Evolutionary conservation across 805 yeast genomes (phyloP).

Genomic region (Lachancea sp.): DNA sequence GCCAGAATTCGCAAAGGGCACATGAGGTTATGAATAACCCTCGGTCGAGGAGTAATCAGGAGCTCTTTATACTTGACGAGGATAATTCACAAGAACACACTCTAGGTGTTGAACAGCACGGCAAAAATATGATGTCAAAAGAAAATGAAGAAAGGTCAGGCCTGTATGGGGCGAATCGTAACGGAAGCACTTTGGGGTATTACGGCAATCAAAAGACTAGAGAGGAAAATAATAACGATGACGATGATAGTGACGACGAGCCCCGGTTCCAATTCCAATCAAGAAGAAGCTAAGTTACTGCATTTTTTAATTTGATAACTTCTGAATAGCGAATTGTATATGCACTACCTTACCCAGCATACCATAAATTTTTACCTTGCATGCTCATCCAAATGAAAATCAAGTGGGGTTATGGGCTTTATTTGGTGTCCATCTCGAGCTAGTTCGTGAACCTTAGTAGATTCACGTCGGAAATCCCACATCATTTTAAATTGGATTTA

Average conservation of each 20-base stretch:
- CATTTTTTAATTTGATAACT: neutral
- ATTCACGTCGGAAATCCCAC: slow-evolving; percentile 35
- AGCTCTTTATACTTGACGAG: slow-evolving; percentile 8
- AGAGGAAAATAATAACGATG: slow-evolving; percentile 19
- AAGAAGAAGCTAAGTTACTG: slow-evolving; percentile 6
- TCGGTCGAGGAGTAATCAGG: neutral
- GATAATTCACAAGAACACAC: slow-evolving; percentile 2
- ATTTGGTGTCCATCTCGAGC: slow-evolving; percentile 28
- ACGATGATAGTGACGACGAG: slow-evolving; percentile 32
- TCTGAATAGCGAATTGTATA: neutral
- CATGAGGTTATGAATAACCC: neutral
- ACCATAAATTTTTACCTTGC: too few relatives aligned
- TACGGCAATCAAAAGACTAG: neutral
- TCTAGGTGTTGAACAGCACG: too few relatives aligned
- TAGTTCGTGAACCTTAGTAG: slow-evolving; percentile 27
- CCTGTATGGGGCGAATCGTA: too few relatives aligned
- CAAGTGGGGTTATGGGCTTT: slow-evolving; percentile 28
- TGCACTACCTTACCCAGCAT: too few relatives aligned
- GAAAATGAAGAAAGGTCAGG: too few relatives aligned
- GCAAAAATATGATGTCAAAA: too few relatives aligned
- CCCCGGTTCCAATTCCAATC: slow-evolving; percentile 34
- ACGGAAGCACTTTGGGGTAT: neutral
- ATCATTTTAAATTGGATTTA: slow-evolving; percentile 30
- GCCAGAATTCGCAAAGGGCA: neutral
- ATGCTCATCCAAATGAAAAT: slow-evolving; percentile 18